Percentiles rank a stretch among this genome's conserved stretches.
Conservation (phyloP, 257 asterid species). For the Nicotiana benthamiana region DNA sequence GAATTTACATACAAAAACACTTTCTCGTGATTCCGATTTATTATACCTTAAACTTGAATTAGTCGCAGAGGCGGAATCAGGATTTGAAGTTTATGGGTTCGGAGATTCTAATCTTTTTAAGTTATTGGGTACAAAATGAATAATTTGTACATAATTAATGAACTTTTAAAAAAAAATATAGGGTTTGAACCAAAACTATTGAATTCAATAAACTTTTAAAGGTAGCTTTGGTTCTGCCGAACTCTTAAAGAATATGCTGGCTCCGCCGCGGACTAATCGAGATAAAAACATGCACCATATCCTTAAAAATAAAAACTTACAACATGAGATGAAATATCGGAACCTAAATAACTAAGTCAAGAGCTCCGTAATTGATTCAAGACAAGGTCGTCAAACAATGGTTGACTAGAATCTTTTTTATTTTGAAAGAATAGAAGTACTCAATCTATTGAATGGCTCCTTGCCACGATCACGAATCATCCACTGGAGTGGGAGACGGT, state of each 20-base stretch:
- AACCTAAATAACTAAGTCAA: background rate
- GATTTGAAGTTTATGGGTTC: no score
- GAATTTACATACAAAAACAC: background rate
- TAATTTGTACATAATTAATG: no score
- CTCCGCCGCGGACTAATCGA: no score
- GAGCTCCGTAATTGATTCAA: background rate
- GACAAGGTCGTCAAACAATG: background rate
- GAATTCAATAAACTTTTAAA: no score
- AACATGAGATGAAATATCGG: background rate
- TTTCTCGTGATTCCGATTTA: background rate
- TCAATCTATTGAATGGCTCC: background rate
- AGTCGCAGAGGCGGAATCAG: no score
- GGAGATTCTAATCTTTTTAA: no score
- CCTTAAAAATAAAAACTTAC: background rate
- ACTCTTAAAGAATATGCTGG: no score
- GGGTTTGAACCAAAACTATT: no score
- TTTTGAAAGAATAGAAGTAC: background rate
- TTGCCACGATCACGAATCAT: background rate
- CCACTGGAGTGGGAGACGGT: slow-evolving; percentile 30
- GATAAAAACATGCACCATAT: background rate
- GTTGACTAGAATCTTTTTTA: background rate
- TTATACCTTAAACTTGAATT: background rate
- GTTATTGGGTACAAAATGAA: no score
- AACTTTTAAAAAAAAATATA: no score
- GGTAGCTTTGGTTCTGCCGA: no score